phyloP scores from a whole-genome alignment of 176 grass and related monocot species.

The Melocanna baccifera region DNA sequence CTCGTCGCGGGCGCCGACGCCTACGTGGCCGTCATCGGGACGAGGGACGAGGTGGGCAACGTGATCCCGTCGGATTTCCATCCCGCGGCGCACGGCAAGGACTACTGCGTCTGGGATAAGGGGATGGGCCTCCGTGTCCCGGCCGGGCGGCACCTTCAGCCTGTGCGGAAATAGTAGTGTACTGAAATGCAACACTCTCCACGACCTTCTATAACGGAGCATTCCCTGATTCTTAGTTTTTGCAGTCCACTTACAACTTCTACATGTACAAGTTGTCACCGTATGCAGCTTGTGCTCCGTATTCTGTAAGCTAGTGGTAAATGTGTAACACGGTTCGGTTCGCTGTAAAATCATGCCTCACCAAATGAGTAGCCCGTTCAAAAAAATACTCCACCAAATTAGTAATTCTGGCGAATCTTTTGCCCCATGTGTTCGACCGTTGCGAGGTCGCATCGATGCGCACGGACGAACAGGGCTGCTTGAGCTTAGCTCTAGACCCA shows the following conservation, averaged over 20 bases:
- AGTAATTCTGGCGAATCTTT: not conserved
- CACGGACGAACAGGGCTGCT: not conserved
- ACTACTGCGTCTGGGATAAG: slow-evolving; percentile 54
- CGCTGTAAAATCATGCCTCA: too few species aligned
- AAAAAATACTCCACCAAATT: not conserved
- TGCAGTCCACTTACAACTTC: not conserved
- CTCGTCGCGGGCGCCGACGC: slow-evolving; percentile 29
- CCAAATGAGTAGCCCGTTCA: too few species aligned
- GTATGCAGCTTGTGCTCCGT: not conserved
- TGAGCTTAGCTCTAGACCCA: too few species aligned
- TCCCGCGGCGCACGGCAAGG: slow-evolving; percentile 3
- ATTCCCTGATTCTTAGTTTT: not conserved
- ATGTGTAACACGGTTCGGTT: too few species aligned
- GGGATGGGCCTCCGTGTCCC: not conserved
- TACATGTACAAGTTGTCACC: not conserved
- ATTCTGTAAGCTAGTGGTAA: not conserved
- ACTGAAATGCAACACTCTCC: not conserved
- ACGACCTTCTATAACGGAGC: not conserved
- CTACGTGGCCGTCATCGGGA: slow-evolving; percentile 42
- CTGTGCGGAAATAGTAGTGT: not conserved
- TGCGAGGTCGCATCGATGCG: not conserved
- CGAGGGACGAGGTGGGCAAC: slow-evolving; percentile 17
- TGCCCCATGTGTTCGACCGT: not conserved
- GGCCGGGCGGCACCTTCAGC: not conserved
- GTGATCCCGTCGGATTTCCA: slow-evolving; percentile 42